Evolutionary conservation across 2,329 filamentous ascomycete genomes (phyloP).

Genomic region (Trichoderma endophyticum): DNA sequence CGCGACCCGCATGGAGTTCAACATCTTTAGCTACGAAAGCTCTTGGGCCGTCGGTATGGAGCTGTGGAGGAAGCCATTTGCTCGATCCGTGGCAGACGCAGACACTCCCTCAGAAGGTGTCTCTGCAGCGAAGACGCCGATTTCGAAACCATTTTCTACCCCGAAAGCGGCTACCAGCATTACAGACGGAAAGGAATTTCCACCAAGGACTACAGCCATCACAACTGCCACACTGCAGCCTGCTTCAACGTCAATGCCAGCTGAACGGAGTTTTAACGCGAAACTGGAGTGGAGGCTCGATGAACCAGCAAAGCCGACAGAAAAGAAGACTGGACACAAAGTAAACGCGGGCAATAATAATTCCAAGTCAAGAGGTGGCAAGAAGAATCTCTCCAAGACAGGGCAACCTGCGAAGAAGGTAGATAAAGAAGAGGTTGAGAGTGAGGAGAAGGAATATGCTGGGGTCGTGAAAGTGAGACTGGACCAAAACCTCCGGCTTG

Average conservation of each 20-base stretch:
- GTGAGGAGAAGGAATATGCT: constrained; percentile 63
- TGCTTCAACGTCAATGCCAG: not conserved
- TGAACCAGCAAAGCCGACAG: constrained; percentile 32
- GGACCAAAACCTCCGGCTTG: constrained; percentile 83
- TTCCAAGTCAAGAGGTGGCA: constrained; percentile 48
- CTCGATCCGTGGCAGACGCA: constrained; percentile 37
- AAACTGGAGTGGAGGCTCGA: constrained; percentile 52
- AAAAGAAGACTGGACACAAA: not conserved
- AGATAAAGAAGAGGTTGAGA: not conserved
- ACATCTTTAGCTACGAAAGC: constrained; percentile 97
- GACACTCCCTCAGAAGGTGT: constrained; percentile 18
- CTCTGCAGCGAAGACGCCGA: not conserved
- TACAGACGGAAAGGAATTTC: not conserved
- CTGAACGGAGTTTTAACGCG: constrained; percentile 47
- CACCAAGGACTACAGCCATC: not conserved
- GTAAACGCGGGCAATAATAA: constrained; percentile 32
- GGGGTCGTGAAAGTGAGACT: constrained; percentile 88
- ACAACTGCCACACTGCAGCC: no score
- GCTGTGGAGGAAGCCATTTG: constrained; percentile 70
- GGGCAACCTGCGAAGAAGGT: constrained; percentile 23
- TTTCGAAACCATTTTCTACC: not conserved
- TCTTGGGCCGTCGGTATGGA: constrained; percentile 90
- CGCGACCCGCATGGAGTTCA: constrained; percentile 92
- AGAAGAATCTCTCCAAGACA: constrained; percentile 36
- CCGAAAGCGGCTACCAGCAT: not conserved